These are phyloP conservation scores for Picea abies DNA, from an alignment of 83 land plant species.

Conservation along the genomic window DNA sequence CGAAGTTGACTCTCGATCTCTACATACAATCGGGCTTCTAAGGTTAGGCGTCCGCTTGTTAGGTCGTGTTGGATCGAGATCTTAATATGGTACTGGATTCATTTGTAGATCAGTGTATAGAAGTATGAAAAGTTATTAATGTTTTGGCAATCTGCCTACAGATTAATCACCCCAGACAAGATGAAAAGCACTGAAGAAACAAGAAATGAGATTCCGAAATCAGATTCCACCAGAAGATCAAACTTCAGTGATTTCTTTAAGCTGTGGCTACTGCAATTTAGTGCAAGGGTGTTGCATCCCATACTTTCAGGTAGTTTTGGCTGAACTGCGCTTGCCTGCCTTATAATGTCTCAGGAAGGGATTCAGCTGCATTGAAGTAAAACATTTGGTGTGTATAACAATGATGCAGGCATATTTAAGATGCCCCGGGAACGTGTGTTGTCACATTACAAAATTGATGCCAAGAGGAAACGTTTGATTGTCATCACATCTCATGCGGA, in stretches of 20 bases:
- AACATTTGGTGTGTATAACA: too few relatives aligned
- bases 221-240: not conserved
- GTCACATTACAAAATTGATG: slow-evolving; percentile 77
- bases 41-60: not conserved
- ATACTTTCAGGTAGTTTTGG: slow-evolving; percentile 3
- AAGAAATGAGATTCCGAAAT: not conserved
- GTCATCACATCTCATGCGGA: slow-evolving; percentile 66
- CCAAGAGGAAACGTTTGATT: slow-evolving; percentile 56
- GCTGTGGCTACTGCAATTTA: not conserved
- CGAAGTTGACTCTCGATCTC: slow-evolving; percentile 53
- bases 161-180: not conserved
- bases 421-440: slow-evolving; percentile 73
- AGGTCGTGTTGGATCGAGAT: too few relatives aligned
- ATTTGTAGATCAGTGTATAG: too few relatives aligned
- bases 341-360: too few relatives aligned
- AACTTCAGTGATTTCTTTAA: not conserved
- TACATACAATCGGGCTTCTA: slow-evolving; percentile 60
- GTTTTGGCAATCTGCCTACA: not conserved
- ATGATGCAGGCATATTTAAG: slow-evolving; percentile 56
- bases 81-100: too few relatives aligned
- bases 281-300: not conserved
- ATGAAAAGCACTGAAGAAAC: not conserved
- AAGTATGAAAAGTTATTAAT: too few relatives aligned
- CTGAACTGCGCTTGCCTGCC: too few relatives aligned
- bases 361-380: too few relatives aligned